Conservation (phyloP, 352 stramenopile species). For the Globisporangium orthogonon region DNA sequence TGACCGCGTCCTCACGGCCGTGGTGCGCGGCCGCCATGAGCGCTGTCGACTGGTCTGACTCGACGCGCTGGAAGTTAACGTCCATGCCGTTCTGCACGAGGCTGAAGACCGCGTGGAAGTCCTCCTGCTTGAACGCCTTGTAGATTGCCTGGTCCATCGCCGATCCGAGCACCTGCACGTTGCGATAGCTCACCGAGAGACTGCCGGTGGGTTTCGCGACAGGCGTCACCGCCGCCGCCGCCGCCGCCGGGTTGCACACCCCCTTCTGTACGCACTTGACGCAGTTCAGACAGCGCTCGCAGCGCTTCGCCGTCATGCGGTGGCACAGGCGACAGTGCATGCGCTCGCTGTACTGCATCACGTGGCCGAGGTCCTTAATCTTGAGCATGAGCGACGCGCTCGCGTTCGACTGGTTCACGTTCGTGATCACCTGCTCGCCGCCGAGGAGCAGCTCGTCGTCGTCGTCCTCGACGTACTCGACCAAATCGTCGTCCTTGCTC, state of each 20-base stretch:
- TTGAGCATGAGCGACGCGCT: conserved; percentile 69
- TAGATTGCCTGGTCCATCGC: conserved; percentile 83
- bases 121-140: conserved; percentile 66
- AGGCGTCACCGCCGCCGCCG: neutral
- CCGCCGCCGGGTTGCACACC: conserved; percentile 27
- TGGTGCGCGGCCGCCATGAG: conserved; percentile 79
- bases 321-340: conserved; percentile 58
- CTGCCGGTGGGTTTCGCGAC: conserved; percentile 14
- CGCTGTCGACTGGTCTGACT: conserved; percentile 66
- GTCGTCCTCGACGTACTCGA: conserved; percentile 63
- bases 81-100: conserved; percentile 80
- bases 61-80: conserved; percentile 80
- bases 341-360: conserved; percentile 68
- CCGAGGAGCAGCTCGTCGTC: conserved; percentile 52
- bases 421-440: conserved; percentile 65
- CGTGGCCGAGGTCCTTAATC: conserved; percentile 59
- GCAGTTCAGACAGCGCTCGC: conserved; percentile 52
- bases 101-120: conserved; percentile 79
- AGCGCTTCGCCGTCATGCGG: conserved; percentile 75
- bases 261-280: conserved; percentile 75
- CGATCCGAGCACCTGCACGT: conserved; percentile 70
- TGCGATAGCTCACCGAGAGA: conserved; percentile 66
- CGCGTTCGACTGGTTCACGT: conserved; percentile 59
- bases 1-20: conserved; percentile 65
- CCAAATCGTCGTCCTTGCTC: conserved; percentile 44